Evolutionary conservation across 2,329 filamentous ascomycete genomes (phyloP).

Genomic region (Ophiocordyceps camponoti-leonardi): DNA sequence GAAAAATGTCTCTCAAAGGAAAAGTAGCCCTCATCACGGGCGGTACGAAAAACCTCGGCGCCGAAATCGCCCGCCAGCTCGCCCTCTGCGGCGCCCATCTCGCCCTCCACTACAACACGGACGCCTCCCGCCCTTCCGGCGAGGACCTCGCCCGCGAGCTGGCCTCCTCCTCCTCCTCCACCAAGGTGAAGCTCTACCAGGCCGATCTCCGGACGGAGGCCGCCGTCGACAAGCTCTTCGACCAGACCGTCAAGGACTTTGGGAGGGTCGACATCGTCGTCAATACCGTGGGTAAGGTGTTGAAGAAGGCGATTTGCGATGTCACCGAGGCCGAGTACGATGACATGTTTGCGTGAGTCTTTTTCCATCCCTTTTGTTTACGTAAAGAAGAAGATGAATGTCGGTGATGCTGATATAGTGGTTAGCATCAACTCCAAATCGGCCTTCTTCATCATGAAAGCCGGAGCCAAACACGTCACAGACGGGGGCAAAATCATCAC

Average conservation of each 20-base stretch:
- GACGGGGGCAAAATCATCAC: slow-evolving; percentile 30
- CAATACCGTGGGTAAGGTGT: slow-evolving; percentile 31
- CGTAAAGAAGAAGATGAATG: too few species aligned
- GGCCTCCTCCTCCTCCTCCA: too few species aligned
- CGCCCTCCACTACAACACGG: slow-evolving; percentile 37
- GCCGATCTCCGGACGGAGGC: slow-evolving; percentile 22
- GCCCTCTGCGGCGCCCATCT: slow-evolving; percentile 38
- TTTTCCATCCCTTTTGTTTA: too few species aligned
- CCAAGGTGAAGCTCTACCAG: slow-evolving; percentile 21
- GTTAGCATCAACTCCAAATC: slow-evolving; percentile 26
- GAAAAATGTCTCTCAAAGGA: slow-evolving; percentile 16
- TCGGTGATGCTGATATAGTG: too few species aligned
- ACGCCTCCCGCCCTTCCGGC: slow-evolving; percentile 18
- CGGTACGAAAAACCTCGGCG: slow-evolving; percentile 41
- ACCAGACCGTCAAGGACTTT: slow-evolving; percentile 20
- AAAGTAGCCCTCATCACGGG: slow-evolving; percentile 34
- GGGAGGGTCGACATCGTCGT: slow-evolving; percentile 29
- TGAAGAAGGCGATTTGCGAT: slow-evolving; percentile 26
- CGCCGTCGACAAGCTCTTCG: slow-evolving; percentile 22
- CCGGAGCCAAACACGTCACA: slow-evolving; percentile 20
- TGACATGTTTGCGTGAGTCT: slow-evolving; percentile 28
- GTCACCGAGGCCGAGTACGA: slow-evolving; percentile 28
- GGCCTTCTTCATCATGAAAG: slow-evolving; percentile 26
- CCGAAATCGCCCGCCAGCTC: slow-evolving; percentile 38
- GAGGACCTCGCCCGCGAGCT: slow-evolving; percentile 18